Percentiles rank a stretch among this genome's conserved stretches.
Conservation (phyloP, 805 yeast species). For the Ogataea trehaloabstinens region DNA sequence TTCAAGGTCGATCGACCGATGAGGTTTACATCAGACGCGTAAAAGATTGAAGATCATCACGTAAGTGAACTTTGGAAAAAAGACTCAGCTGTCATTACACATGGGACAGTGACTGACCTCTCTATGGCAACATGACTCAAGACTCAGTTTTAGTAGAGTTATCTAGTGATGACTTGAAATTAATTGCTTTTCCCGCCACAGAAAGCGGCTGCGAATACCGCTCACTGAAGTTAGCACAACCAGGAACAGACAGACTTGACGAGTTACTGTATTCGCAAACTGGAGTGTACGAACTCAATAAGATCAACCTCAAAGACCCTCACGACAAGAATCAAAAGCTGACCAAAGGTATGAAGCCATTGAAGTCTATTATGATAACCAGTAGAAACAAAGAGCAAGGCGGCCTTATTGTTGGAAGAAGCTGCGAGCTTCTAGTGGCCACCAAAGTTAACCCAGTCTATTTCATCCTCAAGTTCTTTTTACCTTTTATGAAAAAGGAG, state of each 20-base stretch:
- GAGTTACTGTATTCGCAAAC: constrained; percentile 18
- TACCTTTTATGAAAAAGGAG: constrained; percentile 25
- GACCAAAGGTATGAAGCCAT: constrained; percentile 31
- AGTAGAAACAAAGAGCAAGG: constrained; percentile 18
- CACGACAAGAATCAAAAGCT: constrained; percentile 26
- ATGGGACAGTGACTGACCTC: too few relatives aligned
- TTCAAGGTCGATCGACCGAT: too few relatives aligned
- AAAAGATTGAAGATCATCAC: too few relatives aligned
- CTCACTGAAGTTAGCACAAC: constrained; percentile 10
- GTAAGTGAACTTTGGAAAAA: too few relatives aligned
- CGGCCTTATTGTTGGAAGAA: constrained; percentile 40
- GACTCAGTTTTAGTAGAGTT: constrained; percentile 7
- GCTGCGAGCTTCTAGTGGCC: constrained; percentile 38
- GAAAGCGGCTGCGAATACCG: constrained; percentile 6
- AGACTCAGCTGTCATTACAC: too few relatives aligned
- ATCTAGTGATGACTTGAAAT: constrained; percentile 6
- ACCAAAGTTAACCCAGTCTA: constrained; percentile 41
- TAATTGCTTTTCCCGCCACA: constrained; percentile 16
- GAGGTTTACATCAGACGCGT: too few relatives aligned
- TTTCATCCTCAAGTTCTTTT: constrained; percentile 37
- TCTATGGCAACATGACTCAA: constrained; percentile 13
- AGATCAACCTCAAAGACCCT: constrained; percentile 37
- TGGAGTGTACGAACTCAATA: constrained; percentile 39
- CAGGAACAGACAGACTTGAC: constrained; percentile 10
- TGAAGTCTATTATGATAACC: constrained; percentile 40